Conservation (phyloP, 768 basidiomycete species). For the Floccularia luteovirens region DNA sequence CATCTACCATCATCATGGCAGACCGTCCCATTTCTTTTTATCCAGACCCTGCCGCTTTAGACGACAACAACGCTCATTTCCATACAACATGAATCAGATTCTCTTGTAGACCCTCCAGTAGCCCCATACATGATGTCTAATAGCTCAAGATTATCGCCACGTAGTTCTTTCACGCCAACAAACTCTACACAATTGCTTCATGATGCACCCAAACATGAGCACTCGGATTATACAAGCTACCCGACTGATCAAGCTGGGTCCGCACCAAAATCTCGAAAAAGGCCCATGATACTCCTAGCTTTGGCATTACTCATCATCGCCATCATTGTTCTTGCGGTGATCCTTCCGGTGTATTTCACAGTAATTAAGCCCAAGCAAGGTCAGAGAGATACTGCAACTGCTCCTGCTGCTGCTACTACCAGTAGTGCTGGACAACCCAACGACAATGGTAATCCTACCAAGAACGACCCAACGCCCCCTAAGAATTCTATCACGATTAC, state of each 20-base stretch:
- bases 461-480: constrained; percentile 2
- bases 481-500: constrained; percentile 20
- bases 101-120: constrained; percentile 6
- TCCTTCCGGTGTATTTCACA: constrained; percentile 52
- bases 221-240: neutral
- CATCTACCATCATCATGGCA: neutral
- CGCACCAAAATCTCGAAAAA: constrained; percentile 7
- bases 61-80: neutral
- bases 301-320: constrained; percentile 28
- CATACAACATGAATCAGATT: neutral
- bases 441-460: neutral
- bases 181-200: neutral
- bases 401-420: constrained; percentile 6
- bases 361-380: constrained; percentile 36
- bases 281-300: constrained; percentile 12
- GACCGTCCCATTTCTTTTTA: neutral
- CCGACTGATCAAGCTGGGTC: neutral
- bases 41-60: too few relatives aligned
- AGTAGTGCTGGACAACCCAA: neutral
- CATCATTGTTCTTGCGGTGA: constrained; percentile 35
- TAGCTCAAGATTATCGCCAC: constrained; percentile 6
- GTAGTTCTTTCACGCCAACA: constrained; percentile 8
- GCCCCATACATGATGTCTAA: constrained; percentile 9
- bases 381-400: constrained; percentile 2
- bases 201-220: neutral